Conservation (phyloP, 164 flowering plant genomes). For the Umbellularia californica region DNA sequence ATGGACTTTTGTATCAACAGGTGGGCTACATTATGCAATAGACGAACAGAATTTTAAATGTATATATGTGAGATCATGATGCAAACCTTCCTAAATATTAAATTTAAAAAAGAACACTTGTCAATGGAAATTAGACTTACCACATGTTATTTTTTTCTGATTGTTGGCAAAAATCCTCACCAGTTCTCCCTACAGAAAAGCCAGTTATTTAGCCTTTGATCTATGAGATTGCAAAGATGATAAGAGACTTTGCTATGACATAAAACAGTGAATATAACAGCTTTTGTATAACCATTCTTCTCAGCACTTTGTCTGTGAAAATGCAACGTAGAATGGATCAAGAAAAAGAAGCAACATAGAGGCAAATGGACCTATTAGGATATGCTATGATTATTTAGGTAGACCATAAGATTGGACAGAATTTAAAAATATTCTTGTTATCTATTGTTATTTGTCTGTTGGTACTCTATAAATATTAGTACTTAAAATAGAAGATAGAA, state of each 20-base stretch:
- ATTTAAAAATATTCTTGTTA: too few species aligned
- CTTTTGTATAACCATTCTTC: neutral
- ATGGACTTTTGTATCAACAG: too few species aligned
- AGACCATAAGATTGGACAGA: too few species aligned
- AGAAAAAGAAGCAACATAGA: too few species aligned
- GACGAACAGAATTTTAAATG: neutral
- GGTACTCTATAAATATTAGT: too few species aligned
- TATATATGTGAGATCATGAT: neutral
- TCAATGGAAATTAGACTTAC: constrained; percentile 38
- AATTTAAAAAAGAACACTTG: neutral
- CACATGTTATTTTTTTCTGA: constrained; percentile 84
- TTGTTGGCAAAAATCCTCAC: constrained; percentile 84
- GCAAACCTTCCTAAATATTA: neutral
- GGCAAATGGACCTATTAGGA: too few species aligned
- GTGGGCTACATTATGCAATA: neutral
- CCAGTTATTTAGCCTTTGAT: neutral
- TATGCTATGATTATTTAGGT: too few species aligned
- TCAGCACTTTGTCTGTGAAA: neutral
- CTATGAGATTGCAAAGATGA: too few species aligned
- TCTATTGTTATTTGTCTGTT: too few species aligned
- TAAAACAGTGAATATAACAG: neutral
- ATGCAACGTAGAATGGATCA: too few species aligned
- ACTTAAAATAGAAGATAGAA: too few species aligned
- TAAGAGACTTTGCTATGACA: neutral
- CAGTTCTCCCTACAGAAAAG: constrained; percentile 66